These are phyloP conservation scores for Thecamonas trahens DNA, from an alignment of 78 protist species.

Conservation along the genomic window DNA sequence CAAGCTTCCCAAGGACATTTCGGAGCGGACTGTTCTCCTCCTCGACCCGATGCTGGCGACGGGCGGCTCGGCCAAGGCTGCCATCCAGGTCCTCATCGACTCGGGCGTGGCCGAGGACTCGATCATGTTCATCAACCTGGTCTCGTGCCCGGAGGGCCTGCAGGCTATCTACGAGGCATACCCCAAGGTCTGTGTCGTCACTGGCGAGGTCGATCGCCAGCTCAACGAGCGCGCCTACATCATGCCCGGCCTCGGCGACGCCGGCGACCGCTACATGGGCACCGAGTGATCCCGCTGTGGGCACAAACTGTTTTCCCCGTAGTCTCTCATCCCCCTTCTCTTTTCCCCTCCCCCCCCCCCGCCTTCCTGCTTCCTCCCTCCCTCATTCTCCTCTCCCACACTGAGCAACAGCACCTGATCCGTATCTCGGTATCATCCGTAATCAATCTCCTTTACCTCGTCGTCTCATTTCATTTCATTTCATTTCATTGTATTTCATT, in stretches of 20 bases:
- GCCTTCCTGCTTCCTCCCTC: too few relatives aligned
- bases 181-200: constrained; percentile 12
- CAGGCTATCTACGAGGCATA: background rate
- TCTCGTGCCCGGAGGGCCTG: constrained; percentile 53
- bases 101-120: constrained; percentile 40
- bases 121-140: constrained; percentile 50
- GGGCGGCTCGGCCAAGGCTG: background rate
- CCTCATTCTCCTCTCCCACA: too few relatives aligned
- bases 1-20: constrained; percentile 9
- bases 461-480: too few relatives aligned
- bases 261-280: constrained; percentile 63
- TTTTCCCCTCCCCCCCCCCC: too few relatives aligned
- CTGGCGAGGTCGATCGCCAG: constrained; percentile 23
- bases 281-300: too few relatives aligned
- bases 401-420: too few relatives aligned
- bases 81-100: background rate
- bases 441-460: too few relatives aligned
- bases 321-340: too few relatives aligned
- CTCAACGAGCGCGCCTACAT: constrained; percentile 35
- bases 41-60: constrained; percentile 14
- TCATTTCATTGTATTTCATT: background rate
- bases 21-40: background rate
- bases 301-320: too few relatives aligned
- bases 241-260: constrained; percentile 63
- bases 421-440: too few relatives aligned